Evolutionary conservation across 2,329 filamentous ascomycete species (phyloP), one percentile per base, ranked within the genome.

Genomic region (Periconia sp.): DNA sequence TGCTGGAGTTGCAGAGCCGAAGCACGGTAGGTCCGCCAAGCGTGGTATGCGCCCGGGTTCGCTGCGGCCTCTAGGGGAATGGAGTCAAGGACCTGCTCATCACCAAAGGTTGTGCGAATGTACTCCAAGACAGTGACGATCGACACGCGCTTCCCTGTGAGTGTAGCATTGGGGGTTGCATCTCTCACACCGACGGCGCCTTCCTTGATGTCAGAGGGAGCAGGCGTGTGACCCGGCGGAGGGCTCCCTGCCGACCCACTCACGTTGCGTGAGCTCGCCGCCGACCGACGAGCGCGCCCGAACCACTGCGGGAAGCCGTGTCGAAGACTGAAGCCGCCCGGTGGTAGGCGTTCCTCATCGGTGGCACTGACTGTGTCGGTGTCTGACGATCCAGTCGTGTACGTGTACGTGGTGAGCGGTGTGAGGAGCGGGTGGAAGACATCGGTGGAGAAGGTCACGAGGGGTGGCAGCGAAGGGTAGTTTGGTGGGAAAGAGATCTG

Each of bases 281-380:
- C 50, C 38, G 61, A 63, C 37, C 50, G 54, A 50, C 56, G 60
- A 46, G 60, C 58, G 30, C 67, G 64, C 21, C 83, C 81, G 67
- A 95, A 96, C 92, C 92, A 97, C 39, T 82, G 78, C 1, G 92
- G 89, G 65, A 97, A 97, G 11, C 90, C 92, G 74, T 96, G 89
- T 39, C 89, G 83, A 36, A 97, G 75, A 60, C 88, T 95, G 73
- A 96, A 96, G 0, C 90, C 89, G 2, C 92, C 94, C 0, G 92
- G 92, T 0, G 91, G 88, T 38, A 96, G 74, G 11, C 88, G 79
- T 65, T 95, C 89, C 23, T 89, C 85, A 57, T 96, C 90, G 2
- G 85, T 87, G 7, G 90, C 89, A 66, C 88, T 92, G 49, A 92
- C 86, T 0, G 89, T 89, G 34, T 88, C 89, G 48, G 85, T 85